phyloP scores from a whole-genome alignment of 352 stramenopile species.

The Phytophthora sojae region DNA sequence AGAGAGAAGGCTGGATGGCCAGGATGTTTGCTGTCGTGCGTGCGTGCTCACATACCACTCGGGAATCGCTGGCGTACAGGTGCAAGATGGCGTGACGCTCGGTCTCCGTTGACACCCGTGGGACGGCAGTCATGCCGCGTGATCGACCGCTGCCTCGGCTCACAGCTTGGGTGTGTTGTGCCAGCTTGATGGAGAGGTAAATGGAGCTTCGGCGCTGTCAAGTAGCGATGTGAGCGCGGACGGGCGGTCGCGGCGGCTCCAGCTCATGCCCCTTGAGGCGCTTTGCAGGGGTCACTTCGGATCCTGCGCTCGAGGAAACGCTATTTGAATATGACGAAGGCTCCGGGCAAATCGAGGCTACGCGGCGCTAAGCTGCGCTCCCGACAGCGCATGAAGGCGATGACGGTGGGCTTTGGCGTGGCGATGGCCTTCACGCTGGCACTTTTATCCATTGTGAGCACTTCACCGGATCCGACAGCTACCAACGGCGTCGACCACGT shows the following conservation, averaged over 20 bases:
- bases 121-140: not conserved
- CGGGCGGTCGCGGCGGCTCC: not conserved
- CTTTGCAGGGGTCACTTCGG: not conserved
- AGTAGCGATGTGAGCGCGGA: not conserved
- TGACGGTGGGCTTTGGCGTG: slow-evolving; percentile 24
- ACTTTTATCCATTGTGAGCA: slow-evolving; percentile 28
- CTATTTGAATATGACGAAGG: not conserved
- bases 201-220: not conserved
- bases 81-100: slow-evolving; percentile 1
- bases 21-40: not conserved
- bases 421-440: slow-evolving; percentile 22
- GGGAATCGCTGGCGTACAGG: slow-evolving; percentile 4
- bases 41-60: not conserved
- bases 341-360: slow-evolving; percentile 1
- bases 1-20: too few relatives aligned
- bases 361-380: slow-evolving; percentile 4
- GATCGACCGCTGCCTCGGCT: not conserved
- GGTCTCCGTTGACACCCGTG: slow-evolving; percentile 1
- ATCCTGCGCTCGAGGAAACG: slow-evolving; percentile 5
- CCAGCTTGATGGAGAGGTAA: not conserved
- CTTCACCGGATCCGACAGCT: not conserved
- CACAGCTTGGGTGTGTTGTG: not conserved
- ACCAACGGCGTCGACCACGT: not conserved
- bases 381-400: slow-evolving; percentile 10
- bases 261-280: slow-evolving; percentile 7